A percentile compares a stretch with the other conserved stretches of the same genome.
These are phyloP conservation scores for Pseudisothecium myosuroides DNA, from an alignment of 225 moss, liverwort and hornwort genomes.

Conservation along the genomic window DNA sequence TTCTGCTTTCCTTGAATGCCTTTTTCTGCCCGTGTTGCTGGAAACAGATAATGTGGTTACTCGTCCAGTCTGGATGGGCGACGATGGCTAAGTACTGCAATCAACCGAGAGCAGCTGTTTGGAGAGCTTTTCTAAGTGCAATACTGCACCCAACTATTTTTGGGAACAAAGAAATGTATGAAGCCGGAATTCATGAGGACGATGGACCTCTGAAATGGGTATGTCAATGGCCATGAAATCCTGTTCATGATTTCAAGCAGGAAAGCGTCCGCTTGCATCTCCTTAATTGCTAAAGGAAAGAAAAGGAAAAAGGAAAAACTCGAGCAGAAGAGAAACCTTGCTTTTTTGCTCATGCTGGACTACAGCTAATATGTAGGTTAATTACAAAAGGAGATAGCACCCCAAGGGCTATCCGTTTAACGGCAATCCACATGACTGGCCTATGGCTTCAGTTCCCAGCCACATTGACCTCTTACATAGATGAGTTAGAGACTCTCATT, in stretches of 20 bases:
- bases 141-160: constrained; percentile 66
- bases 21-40: neutral
- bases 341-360: neutral
- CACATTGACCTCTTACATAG: constrained; percentile 46
- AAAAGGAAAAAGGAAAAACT: neutral
- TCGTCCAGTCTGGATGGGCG: constrained; percentile 82
- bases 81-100: constrained; percentile 55
- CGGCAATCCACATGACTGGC: constrained; percentile 53
- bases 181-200: constrained; percentile 49
- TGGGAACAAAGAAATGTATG: constrained; percentile 66
- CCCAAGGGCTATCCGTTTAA: constrained; percentile 48
- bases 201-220: constrained; percentile 93
- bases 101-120: constrained; percentile 45
- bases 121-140: constrained; percentile 64
- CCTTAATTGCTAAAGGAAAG: neutral
- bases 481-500: constrained; percentile 47
- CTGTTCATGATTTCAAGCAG: neutral
- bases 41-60: constrained; percentile 67
- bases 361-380: constrained; percentile 72
- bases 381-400: constrained; percentile 56
- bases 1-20: neutral
- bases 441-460: constrained; percentile 79
- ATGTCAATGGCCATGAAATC: neutral
- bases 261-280: neutral
- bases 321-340: neutral